phyloP scores from a whole-genome alignment of 306 rosid genomes.

The Cucumis cinereus region DNA sequence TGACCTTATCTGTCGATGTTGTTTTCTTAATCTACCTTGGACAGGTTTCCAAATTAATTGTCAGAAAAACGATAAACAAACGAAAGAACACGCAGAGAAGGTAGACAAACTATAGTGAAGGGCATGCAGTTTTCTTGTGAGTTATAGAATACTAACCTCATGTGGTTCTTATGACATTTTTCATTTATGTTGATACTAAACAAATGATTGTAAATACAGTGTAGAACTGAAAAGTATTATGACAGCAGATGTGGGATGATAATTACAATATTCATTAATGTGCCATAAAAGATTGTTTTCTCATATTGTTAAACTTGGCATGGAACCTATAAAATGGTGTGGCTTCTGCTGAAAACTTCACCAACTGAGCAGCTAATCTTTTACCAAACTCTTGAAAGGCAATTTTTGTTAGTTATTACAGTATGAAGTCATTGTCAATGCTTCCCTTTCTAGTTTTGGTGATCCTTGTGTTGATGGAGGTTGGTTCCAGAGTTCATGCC shows the following conservation, averaged over 20 bases:
- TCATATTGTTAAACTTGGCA: background rate
- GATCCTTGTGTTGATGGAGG: conserved; percentile 5
- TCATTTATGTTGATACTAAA: background rate
- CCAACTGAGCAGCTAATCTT: conserved; percentile 14
- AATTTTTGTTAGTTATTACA: background rate
- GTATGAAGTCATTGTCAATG: conserved; percentile 29
- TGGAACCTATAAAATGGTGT: background rate
- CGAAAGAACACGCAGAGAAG: background rate
- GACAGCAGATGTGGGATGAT: conserved; percentile 3
- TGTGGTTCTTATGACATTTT: background rate
- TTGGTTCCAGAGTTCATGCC: conserved; percentile 29
- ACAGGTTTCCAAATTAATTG: background rate
- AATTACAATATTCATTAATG: background rate
- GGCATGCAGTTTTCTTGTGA: conserved; percentile 5
- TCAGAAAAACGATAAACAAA: background rate
- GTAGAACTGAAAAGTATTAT: background rate
- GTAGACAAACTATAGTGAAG: background rate
- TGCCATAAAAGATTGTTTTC: background rate
- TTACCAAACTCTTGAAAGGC: background rate
- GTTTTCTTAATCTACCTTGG: background rate
- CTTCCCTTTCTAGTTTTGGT: conserved; percentile 25
- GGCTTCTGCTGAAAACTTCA: background rate
- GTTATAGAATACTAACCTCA: background rate
- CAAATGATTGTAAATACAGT: background rate
- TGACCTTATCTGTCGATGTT: background rate